A percentile compares a stretch with the other conserved stretches of the same genome.
These are phyloP conservation scores for Ascoidea tarda DNA, from an alignment of 805 yeast species.

Conservation along the genomic window DNA sequence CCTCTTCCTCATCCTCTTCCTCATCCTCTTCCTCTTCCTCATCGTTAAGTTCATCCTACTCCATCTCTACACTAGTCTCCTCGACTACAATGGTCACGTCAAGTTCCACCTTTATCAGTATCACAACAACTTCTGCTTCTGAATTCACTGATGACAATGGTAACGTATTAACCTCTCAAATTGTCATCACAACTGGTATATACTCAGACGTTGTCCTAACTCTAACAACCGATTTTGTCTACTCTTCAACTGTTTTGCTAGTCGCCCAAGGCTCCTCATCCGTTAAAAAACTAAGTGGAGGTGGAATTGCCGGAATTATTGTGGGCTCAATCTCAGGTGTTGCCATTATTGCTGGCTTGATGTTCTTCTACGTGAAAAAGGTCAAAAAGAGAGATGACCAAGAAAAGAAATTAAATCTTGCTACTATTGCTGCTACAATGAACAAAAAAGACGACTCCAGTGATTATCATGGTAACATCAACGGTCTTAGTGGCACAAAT, in stretches of 20 bases:
- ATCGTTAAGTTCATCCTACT: not conserved
- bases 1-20: not conserved
- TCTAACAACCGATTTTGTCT: constrained; percentile 4
- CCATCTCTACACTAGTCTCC: constrained; percentile 2
- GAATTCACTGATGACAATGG: constrained; percentile 7
- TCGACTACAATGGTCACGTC: constrained; percentile 3
- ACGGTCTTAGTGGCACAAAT: not conserved
- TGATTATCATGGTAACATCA: not conserved
- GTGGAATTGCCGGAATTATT: constrained; percentile 5
- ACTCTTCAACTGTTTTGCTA: constrained; percentile 9
- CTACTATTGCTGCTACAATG: constrained; percentile 11
- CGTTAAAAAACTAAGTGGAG: constrained; percentile 7
- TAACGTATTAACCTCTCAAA: constrained; percentile 7
- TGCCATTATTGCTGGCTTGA: constrained; percentile 7
- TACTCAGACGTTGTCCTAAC: constrained; percentile 8
- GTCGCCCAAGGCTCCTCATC: constrained; percentile 2
- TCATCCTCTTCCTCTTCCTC: constrained; percentile 1
- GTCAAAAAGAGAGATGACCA: constrained; percentile 10
- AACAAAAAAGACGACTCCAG: not conserved
- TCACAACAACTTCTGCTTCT: constrained; percentile 7
- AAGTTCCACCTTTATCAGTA: constrained; percentile 1
- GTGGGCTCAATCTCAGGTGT: constrained; percentile 11
- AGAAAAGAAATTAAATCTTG: constrained; percentile 10
- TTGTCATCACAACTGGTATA: constrained; percentile 4
- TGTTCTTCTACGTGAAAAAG: constrained; percentile 9